phyloP scores from a whole-genome alignment of 2,329 filamentous ascomycete genomes.

The Periglandula ipomoeae region DNA sequence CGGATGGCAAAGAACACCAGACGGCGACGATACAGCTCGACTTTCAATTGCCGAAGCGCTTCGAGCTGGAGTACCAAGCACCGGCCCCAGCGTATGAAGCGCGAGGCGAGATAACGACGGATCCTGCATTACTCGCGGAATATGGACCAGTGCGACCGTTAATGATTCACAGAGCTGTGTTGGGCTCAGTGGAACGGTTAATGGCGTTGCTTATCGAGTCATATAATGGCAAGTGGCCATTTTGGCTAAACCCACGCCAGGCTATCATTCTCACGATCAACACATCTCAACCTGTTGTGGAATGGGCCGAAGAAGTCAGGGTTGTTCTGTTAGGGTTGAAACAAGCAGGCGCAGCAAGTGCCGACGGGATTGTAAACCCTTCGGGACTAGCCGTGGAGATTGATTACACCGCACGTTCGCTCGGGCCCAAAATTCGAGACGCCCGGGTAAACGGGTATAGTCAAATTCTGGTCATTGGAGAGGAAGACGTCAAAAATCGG shows the following conservation, averaged over 20 bases:
- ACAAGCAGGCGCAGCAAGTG: slow-evolving; percentile 23
- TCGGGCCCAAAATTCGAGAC: slow-evolving; percentile 62
- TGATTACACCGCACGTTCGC: slow-evolving; percentile 51
- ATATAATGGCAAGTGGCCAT: neutral
- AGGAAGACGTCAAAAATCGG: slow-evolving; percentile 49
- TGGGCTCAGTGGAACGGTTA: neutral
- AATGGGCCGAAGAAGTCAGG: slow-evolving; percentile 37
- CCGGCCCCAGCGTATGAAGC: slow-evolving; percentile 55
- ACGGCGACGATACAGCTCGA: slow-evolving; percentile 85
- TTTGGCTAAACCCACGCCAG: neutral
- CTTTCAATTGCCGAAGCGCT: slow-evolving; percentile 79
- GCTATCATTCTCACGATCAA: slow-evolving; percentile 42
- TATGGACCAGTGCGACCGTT: slow-evolving; percentile 41
- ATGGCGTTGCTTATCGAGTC: neutral
- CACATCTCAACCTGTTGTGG: slow-evolving; percentile 43
- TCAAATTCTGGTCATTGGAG: slow-evolving; percentile 63
- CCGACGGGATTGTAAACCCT: slow-evolving; percentile 39
- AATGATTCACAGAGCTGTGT: neutral
- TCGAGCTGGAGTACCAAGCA: slow-evolving; percentile 65
- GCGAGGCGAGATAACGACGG: slow-evolving; percentile 39
- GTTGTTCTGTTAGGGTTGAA: slow-evolving; percentile 41
- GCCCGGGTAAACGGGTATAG: slow-evolving; percentile 67
- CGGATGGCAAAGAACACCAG: slow-evolving; percentile 78
- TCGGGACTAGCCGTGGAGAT: slow-evolving; percentile 60
- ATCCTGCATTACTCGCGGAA: slow-evolving; percentile 36